These are phyloP conservation scores for Phoma sp. DNA, from an alignment of 2,329 filamentous ascomycete species.

Conservation along the genomic window DNA sequence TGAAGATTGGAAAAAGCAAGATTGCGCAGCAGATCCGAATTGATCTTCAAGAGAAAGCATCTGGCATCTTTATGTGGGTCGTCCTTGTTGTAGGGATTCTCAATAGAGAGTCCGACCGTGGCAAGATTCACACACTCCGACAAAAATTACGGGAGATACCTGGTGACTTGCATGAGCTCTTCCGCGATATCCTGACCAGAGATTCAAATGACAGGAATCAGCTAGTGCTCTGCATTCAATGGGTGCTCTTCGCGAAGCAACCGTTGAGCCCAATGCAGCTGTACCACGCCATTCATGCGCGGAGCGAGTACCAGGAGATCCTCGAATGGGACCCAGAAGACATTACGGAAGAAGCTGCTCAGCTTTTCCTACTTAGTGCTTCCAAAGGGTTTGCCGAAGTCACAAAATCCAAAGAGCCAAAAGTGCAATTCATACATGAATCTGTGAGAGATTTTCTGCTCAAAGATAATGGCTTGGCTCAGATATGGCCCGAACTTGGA, in stretches of 20 bases:
- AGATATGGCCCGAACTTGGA: slow-evolving; percentile 43
- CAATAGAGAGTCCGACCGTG: slow-evolving; percentile 49
- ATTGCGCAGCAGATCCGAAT: slow-evolving; percentile 28
- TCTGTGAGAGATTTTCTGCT: slow-evolving; percentile 49
- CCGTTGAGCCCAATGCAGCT: slow-evolving; percentile 23
- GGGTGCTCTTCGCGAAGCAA: slow-evolving; percentile 26
- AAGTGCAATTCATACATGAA: slow-evolving; percentile 41
- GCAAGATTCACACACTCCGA: slow-evolving; percentile 38
- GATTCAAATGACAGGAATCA: slow-evolving; percentile 43
- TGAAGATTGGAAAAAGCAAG: slow-evolving; percentile 30
- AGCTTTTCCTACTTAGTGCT: slow-evolving; percentile 28
- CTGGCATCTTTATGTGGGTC: slow-evolving; percentile 54
- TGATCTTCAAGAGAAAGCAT: slow-evolving; percentile 47
- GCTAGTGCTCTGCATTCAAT: slow-evolving; percentile 25
- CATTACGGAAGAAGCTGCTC: slow-evolving; percentile 14
- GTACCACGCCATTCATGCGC: slow-evolving; percentile 22
- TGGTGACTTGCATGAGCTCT: slow-evolving; percentile 49
- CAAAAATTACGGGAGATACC: slow-evolving; percentile 43
- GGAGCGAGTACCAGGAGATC: slow-evolving; percentile 11
- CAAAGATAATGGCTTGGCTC: slow-evolving; percentile 40
- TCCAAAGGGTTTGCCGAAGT: slow-evolving; percentile 34
- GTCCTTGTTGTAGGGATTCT: slow-evolving; percentile 47
- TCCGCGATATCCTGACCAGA: slow-evolving; percentile 51
- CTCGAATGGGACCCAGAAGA: slow-evolving; percentile 23
- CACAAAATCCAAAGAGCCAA: slow-evolving; percentile 22